Conservation (phyloP, 306 rosid species). For the Sophora flavescens region DNA sequence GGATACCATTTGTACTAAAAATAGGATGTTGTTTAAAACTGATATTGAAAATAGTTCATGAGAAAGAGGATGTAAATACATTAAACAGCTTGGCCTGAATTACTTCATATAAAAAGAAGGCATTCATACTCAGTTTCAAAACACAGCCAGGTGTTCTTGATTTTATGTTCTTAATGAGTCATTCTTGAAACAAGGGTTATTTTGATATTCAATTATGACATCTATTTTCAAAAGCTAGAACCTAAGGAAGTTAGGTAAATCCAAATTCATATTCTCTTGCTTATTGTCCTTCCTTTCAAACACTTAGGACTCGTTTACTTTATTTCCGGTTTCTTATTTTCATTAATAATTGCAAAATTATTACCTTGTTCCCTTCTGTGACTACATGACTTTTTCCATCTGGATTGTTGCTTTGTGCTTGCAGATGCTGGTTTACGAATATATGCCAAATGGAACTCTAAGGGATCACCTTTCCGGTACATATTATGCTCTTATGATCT, state of each 20-base stretch:
- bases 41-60: neutral
- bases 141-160: constrained; percentile 6
- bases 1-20: neutral
- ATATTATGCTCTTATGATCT: constrained; percentile 18
- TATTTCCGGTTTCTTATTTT: too few species aligned
- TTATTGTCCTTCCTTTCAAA: neutral
- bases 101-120: neutral
- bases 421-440: constrained; percentile 97
- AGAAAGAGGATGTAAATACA: constrained; percentile 6
- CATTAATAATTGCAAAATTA: too few species aligned
- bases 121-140: constrained; percentile 1
- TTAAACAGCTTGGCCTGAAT: constrained; percentile 11
- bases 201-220: constrained; percentile 2
- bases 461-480: constrained; percentile 89
- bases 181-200: constrained; percentile 29
- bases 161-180: constrained; percentile 9
- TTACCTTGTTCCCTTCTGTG: neutral
- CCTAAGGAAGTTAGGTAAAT: constrained; percentile 15
- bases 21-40: constrained; percentile 19
- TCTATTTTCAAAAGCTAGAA: neutral
- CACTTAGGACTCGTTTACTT: neutral
- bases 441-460: constrained; percentile 82
- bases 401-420: constrained; percentile 44
- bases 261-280: constrained; percentile 28
- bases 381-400: constrained; percentile 25